Evolutionary conservation across 1,284 basidiomycete species (phyloP).

Genomic region (Sporisorium graminicola): DNA sequence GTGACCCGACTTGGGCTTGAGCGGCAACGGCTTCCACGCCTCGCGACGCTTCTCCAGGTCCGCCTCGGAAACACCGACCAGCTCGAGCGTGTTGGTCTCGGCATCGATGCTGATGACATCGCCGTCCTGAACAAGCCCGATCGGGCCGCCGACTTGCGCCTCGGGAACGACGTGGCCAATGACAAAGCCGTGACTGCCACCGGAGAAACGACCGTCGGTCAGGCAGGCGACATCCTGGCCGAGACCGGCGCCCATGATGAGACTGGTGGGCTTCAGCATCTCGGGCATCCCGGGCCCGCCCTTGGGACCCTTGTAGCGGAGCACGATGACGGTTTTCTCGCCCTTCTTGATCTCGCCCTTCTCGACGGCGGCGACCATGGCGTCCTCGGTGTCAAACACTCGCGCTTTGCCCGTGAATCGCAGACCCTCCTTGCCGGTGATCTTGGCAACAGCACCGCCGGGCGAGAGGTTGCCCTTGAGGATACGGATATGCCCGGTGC

Average conservation of each 20-base stretch:
- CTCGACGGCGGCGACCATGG: conserved; percentile 67
- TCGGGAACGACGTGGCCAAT: conserved; percentile 94
- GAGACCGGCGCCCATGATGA: conserved; percentile 82
- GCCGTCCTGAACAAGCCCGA: conserved; percentile 87
- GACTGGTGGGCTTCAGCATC: conserved; percentile 79
- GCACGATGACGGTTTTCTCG: conserved; percentile 68
- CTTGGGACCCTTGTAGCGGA: conserved; percentile 69
- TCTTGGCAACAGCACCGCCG: conserved; percentile 68
- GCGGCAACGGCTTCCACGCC: conserved; percentile 82
- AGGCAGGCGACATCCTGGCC: conserved; percentile 90
- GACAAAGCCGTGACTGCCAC: conserved; percentile 80
- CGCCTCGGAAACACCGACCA: conserved; percentile 76
- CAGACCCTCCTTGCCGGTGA: conserved; percentile 69
- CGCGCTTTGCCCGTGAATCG: conserved; percentile 67
- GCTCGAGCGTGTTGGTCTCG: conserved; percentile 82
- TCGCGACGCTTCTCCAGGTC: conserved; percentile 79
- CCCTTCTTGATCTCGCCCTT: conserved; percentile 65
- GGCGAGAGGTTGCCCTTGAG: conserved; percentile 68
- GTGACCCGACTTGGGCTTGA: conserved; percentile 82
- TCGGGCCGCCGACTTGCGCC: conserved; percentile 89
- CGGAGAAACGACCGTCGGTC: conserved; percentile 96
- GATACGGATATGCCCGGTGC: conserved; percentile 66
- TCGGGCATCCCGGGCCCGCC: conserved; percentile 92
- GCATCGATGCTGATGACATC: conserved; percentile 84
- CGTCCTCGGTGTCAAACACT: conserved; percentile 68